phyloP scores from a whole-genome alignment of 768 basidiomycete species.

The Hericium erinaceus region DNA sequence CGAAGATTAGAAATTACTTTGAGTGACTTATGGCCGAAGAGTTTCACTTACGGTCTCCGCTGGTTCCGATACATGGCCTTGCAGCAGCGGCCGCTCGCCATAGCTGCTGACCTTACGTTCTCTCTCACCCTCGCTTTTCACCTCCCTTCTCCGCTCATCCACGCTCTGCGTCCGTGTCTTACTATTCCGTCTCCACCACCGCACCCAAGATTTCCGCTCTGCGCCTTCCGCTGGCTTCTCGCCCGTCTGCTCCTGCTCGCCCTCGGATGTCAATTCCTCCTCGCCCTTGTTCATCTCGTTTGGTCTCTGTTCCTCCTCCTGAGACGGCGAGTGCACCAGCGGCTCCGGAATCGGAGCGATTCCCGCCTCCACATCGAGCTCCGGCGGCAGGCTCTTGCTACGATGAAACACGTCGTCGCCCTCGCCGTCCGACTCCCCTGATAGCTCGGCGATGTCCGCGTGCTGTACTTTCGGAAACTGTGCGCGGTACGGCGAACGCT shows the following conservation, averaged over 20 bases:
- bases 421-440: constrained; percentile 3
- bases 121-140: neutral
- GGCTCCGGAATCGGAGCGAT: neutral
- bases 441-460: constrained; percentile 1
- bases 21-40: neutral
- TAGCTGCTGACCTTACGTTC: neutral
- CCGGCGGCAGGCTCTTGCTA: constrained; percentile 51
- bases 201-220: constrained; percentile 56
- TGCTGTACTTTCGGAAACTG: constrained; percentile 27
- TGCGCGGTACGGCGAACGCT: constrained; percentile 56
- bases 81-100: neutral
- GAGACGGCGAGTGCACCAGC: neutral
- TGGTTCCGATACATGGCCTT: neutral
- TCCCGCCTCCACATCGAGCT: constrained; percentile 17
- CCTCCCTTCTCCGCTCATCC: neutral
- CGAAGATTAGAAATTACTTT: too few species aligned
- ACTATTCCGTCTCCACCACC: constrained; percentile 71
- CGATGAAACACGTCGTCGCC: constrained; percentile 24
- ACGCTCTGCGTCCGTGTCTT: constrained; percentile 8
- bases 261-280: constrained; percentile 6
- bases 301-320: neutral
- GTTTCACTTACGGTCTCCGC: neutral
- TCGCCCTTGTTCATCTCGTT: neutral
- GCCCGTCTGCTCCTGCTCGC: constrained; percentile 5
- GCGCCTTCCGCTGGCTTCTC: neutral